Evolutionary conservation across 2,329 filamentous ascomycete genomes (phyloP).

Genomic region (Aureobasidium lini): DNA sequence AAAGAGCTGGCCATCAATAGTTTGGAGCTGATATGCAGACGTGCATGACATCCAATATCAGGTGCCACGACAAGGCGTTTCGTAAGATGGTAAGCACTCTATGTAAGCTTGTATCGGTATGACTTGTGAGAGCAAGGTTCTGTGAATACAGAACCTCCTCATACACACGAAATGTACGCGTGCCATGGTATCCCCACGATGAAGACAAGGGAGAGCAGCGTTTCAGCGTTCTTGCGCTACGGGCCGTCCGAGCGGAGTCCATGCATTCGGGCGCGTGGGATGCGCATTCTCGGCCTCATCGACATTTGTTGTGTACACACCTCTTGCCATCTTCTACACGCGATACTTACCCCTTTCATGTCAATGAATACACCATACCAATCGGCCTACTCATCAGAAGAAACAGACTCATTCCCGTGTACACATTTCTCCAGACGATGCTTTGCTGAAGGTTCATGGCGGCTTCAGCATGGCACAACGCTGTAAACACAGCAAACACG

Average conservation of each 20-base stretch:
- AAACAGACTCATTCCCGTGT: background rate
- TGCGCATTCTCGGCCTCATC: conserved; percentile 1
- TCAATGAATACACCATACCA: conserved; percentile 1
- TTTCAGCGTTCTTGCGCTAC: background rate
- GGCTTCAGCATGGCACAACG: conserved; percentile 9
- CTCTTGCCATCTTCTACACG: background rate
- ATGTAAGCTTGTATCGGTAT: no score
- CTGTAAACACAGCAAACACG: conserved; percentile 10
- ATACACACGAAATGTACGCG: background rate
- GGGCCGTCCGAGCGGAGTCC: conserved; percentile 4
- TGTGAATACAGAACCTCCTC: background rate
- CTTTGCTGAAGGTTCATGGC: conserved; percentile 11
- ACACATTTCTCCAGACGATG: background rate
- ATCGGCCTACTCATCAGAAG: background rate
- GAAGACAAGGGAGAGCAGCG: background rate
- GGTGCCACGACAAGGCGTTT: background rate
- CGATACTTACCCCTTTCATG: background rate
- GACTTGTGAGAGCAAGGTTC: background rate
- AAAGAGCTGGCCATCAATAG: no score
- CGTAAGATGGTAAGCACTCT: background rate
- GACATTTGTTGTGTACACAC: conserved; percentile 1
- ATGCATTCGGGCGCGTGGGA: conserved; percentile 6
- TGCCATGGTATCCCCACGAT: background rate
- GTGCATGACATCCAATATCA: background rate
- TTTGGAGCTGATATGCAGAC: background rate